Evolutionary conservation across 1,284 basidiomycete species (phyloP).

Genomic region (Malassezia yamatoensis): DNA sequence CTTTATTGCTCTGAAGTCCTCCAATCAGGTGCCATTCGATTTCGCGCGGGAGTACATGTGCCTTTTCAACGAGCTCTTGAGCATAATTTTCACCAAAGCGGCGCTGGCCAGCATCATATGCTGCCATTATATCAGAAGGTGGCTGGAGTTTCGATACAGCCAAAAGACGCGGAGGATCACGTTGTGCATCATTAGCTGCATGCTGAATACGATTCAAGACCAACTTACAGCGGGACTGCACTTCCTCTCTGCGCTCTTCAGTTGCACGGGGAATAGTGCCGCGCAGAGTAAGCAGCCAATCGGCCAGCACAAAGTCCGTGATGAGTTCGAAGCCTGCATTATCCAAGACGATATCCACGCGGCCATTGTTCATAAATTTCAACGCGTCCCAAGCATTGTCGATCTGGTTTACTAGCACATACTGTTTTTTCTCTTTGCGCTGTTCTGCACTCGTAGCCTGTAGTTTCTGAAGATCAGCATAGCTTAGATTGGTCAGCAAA

Average conservation of each 20-base stretch:
- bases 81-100: slow-evolving; percentile 99
- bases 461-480: slow-evolving; percentile 67
- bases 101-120: slow-evolving; percentile 56
- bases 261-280: slow-evolving; percentile 5
- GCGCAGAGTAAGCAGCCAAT: slow-evolving; percentile 55
- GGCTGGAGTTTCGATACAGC: slow-evolving; percentile 94
- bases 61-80: slow-evolving; percentile 76
- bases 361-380: slow-evolving; percentile 54
- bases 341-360: slow-evolving; percentile 81
- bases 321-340: slow-evolving; percentile 89
- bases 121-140: slow-evolving; percentile 67
- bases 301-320: slow-evolving; percentile 86
- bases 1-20: slow-evolving; percentile 86
- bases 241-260: neutral
- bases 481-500: slow-evolving; percentile 66
- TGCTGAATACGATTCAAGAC: neutral
- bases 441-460: slow-evolving; percentile 63
- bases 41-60: slow-evolving; percentile 36
- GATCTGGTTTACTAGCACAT: slow-evolving; percentile 76
- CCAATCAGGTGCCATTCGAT: slow-evolving; percentile 92
- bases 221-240: neutral
- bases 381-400: slow-evolving; percentile 66
- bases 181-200: neutral
- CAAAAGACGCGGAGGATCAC: slow-evolving; percentile 55
- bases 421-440: slow-evolving; percentile 50